Percentiles rank a stretch among this genome's conserved stretches.
These are phyloP conservation scores for Fusarium nisikadoi DNA, from an alignment of 2,329 filamentous ascomycete genomes.

Conservation along the genomic window DNA sequence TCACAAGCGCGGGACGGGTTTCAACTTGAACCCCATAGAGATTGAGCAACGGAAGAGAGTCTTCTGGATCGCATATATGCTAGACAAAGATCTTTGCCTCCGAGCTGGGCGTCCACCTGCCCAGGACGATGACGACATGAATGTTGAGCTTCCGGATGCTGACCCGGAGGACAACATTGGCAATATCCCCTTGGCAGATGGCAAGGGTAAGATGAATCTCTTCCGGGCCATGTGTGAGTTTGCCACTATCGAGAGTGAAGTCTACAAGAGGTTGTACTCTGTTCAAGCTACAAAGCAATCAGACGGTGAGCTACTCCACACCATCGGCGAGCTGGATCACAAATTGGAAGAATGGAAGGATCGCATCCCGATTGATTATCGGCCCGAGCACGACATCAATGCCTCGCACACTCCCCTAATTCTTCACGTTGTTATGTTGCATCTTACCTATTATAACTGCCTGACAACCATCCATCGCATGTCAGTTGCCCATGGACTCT, in stretches of 20 bases:
- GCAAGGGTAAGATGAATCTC: slow-evolving; percentile 92
- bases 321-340: slow-evolving; percentile 92
- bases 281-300: slow-evolving; percentile 92
- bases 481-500: slow-evolving; percentile 97
- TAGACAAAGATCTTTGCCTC: slow-evolving; percentile 72
- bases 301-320: slow-evolving; percentile 91
- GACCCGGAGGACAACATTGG: slow-evolving; percentile 93
- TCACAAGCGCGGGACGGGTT: slow-evolving; percentile 91
- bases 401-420: slow-evolving; percentile 93
- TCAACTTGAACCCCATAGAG: slow-evolving; percentile 92
- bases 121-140: slow-evolving; percentile 81
- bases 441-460: slow-evolving; percentile 98
- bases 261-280: slow-evolving; percentile 93
- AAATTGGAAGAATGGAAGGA: slow-evolving; percentile 97
- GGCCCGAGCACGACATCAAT: slow-evolving; percentile 97
- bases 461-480: slow-evolving; percentile 97
- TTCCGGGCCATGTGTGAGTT: slow-evolving; percentile 95
- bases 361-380: slow-evolving; percentile 91
- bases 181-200: slow-evolving; percentile 89
- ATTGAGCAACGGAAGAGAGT: slow-evolving; percentile 84
- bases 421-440: slow-evolving; percentile 90
- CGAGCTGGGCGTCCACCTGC: slow-evolving; percentile 68
- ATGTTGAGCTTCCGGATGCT: slow-evolving; percentile 92
- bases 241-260: slow-evolving; percentile 88
- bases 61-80: slow-evolving; percentile 74